Conservation (phyloP, 1,139 yeast genomes). For the Hemisphaericaspora xylanilytica region DNA sequence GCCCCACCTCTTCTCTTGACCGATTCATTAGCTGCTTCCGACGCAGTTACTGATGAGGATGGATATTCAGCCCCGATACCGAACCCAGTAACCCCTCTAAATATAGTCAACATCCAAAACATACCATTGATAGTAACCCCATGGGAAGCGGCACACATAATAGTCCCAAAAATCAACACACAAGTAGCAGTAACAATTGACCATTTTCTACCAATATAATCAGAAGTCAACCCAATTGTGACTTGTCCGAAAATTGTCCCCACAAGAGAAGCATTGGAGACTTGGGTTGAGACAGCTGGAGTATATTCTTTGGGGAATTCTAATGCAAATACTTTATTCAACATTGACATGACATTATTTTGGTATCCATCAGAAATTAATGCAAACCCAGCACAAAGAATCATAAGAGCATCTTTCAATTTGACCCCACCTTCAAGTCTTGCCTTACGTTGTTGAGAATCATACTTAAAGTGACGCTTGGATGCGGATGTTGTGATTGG, state of each 20-base stretch:
- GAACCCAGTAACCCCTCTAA: conserved; percentile 68
- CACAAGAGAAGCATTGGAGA: conserved; percentile 49
- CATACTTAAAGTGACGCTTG: conserved; percentile 28
- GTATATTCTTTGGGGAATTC: conserved; percentile 32
- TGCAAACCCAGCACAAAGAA: conserved; percentile 50
- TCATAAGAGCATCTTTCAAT: conserved; percentile 32
- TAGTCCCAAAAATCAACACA: conserved; percentile 44
- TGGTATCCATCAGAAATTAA: conserved; percentile 54
- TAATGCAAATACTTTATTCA: conserved; percentile 35
- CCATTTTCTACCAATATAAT: conserved; percentile 47
- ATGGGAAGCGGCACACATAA: conserved; percentile 50
- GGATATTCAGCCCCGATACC: conserved; percentile 82
- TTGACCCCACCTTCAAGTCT: conserved; percentile 31
- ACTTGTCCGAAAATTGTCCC: conserved; percentile 53
- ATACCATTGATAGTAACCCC: conserved; percentile 40
- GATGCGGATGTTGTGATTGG: conserved; percentile 5
- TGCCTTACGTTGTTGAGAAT: conserved; percentile 30
- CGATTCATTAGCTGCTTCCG: conserved; percentile 69
- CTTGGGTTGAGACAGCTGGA: conserved; percentile 41
- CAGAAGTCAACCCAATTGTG: conserved; percentile 42
- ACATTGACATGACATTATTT: conserved; percentile 50
- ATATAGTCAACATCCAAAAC: conserved; percentile 72
- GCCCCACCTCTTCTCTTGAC: conserved; percentile 61
- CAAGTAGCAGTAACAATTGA: conserved; percentile 46
- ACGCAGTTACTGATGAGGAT: conserved; percentile 65